A percentile compares a stretch with the other conserved stretches of the same genome.
These are phyloP conservation scores for Botrytis cinerea DNA, from an alignment of 2,329 filamentous ascomycete species.

Conservation along the genomic window DNA sequence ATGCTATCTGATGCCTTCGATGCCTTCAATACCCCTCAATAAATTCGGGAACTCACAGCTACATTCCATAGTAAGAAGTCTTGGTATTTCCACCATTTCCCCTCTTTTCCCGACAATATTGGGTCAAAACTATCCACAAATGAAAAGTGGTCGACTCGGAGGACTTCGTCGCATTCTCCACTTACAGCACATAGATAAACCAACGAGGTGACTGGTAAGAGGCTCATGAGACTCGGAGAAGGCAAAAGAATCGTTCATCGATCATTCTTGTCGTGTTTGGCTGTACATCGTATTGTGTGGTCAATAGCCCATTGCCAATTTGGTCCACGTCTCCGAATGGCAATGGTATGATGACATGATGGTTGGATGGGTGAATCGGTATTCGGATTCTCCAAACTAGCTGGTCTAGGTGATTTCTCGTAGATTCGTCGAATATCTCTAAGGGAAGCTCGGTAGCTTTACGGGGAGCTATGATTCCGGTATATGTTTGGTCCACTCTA, in stretches of 20 bases:
- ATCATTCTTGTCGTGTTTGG: not conserved
- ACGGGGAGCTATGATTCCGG: conserved; percentile 4
- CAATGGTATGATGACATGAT: not conserved
- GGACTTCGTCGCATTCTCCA: not conserved
- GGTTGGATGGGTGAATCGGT: not conserved
- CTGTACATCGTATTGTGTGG: not conserved
- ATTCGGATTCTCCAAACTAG: conserved; percentile 1
- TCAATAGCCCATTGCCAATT: not conserved
- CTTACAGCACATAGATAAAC: not conserved
- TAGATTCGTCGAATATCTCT: not conserved
- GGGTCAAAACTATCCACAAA: conserved; percentile 13
- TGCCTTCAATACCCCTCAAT: not conserved
- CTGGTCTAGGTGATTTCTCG: not conserved
- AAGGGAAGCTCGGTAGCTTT: not conserved
- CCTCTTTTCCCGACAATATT: conserved; percentile 7
- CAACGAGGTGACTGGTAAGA: conserved; percentile 4
- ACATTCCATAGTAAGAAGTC: not conserved
- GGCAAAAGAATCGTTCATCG: not conserved
- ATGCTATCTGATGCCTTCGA: not conserved
- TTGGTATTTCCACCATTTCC: conserved; percentile 12
- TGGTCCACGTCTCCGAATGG: conserved; percentile 9
- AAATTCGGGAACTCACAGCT: not conserved
- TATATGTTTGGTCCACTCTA: not conserved
- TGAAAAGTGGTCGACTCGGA: conserved; percentile 17
- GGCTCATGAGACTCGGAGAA: conserved; percentile 7